phyloP scores from a whole-genome alignment of 2,329 filamentous ascomycete genomes.

The Phialophora chinensis region DNA sequence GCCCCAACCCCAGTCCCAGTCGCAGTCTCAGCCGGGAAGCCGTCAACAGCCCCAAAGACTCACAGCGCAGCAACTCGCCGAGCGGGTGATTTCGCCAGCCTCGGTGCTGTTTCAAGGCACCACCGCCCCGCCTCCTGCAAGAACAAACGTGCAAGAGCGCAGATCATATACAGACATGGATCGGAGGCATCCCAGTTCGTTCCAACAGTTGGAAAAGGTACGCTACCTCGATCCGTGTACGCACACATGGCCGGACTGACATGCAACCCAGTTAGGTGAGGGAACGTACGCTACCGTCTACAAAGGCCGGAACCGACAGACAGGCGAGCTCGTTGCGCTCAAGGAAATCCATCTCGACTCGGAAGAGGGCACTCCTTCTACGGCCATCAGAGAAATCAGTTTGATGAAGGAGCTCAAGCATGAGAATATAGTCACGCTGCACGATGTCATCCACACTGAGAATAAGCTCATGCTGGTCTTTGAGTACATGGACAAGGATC shows the following conservation, averaged over 20 bases:
- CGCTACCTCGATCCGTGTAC: conserved; percentile 9
- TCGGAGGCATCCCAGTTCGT: conserved; percentile 90
- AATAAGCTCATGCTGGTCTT: conserved; percentile 99
- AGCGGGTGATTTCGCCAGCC: conserved; percentile 39
- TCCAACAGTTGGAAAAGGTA: conserved; percentile 95
- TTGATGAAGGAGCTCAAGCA: conserved; percentile 99
- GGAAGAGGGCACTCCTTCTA: conserved; percentile 96
- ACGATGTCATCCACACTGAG: conserved; percentile 99
- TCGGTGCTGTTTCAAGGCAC: conserved; percentile 38
- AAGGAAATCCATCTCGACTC: conserved; percentile 99
- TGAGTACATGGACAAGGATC: conserved; percentile 97
- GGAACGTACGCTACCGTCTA: conserved; percentile 99
- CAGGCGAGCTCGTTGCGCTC: conserved; percentile 91
- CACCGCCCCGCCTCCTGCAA: conserved; percentile 28
- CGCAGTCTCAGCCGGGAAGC: conserved; percentile 24
- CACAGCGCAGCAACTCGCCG: conserved; percentile 36
- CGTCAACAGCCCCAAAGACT: conserved; percentile 27
- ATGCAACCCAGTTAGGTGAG: conserved; percentile 72
- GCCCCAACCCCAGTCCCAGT: conserved; percentile 15
- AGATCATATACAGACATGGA: conserved; percentile 68
- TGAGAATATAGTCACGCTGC: conserved; percentile 94
- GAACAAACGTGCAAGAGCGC: conserved; percentile 31
- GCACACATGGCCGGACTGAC: conserved; percentile 40
- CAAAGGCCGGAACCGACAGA: conserved; percentile 96
- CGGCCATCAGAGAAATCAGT: conserved; percentile 96